Conservation (phyloP, 768 basidiomycete species). For the Suillus occidentalis region DNA sequence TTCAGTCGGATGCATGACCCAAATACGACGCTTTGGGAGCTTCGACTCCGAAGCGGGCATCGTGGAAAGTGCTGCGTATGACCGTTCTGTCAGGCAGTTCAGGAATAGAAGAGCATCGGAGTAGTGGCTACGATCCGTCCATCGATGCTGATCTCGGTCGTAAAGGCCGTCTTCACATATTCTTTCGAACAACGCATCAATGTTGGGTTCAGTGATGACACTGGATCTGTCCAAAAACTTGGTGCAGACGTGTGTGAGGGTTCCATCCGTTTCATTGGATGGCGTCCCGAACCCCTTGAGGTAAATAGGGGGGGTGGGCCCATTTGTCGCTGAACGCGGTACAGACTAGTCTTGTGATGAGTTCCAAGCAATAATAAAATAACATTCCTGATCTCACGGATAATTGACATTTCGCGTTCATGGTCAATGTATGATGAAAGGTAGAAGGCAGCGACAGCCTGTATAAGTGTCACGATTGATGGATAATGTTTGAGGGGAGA, state of each 20-base stretch:
- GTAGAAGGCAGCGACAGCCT: neutral
- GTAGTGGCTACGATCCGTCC: neutral
- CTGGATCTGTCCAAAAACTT: neutral
- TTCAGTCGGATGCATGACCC: conserved; percentile 1
- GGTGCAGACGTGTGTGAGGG: neutral
- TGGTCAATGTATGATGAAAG: neutral
- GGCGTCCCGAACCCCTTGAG: neutral
- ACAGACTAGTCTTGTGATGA: neutral
- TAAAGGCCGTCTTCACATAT: conserved; percentile 1
- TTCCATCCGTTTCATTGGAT: neutral
- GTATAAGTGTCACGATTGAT: neutral
- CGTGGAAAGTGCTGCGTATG: neutral
- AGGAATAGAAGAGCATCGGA: neutral
- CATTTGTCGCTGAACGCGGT: neutral
- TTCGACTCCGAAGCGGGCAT: neutral
- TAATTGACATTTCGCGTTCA: neutral
- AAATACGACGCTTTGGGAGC: neutral
- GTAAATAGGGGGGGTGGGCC: neutral
- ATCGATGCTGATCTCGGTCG: neutral
- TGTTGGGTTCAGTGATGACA: neutral
- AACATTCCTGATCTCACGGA: neutral
- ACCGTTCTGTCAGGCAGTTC: neutral
- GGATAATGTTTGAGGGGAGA: neutral
- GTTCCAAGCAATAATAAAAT: neutral
- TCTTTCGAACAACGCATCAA: neutral